phyloP scores from a whole-genome alignment of 306 rosid genomes.

The Cicer bijugum region DNA sequence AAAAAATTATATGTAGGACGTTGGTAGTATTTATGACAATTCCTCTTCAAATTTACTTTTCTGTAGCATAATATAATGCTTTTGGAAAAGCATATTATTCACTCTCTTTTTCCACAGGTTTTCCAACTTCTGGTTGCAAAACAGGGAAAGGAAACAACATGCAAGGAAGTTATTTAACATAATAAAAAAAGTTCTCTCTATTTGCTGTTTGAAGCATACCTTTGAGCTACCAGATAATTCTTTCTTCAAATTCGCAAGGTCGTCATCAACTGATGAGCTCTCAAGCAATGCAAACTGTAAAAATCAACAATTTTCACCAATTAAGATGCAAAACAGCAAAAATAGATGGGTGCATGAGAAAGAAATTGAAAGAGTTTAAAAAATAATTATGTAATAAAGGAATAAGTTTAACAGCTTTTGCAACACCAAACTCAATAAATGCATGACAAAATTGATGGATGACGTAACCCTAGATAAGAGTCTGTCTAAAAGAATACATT shows the following conservation, averaged over 20 bases:
- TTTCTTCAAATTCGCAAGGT: slow-evolving; percentile 74
- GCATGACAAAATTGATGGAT: slow-evolving; percentile 23
- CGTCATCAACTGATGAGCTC: slow-evolving; percentile 88
- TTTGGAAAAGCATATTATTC: slow-evolving; percentile 2
- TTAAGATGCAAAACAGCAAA: slow-evolving; percentile 15
- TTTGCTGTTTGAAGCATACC: slow-evolving; percentile 54
- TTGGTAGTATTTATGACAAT: slow-evolving; percentile 6
- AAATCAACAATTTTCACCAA: slow-evolving; percentile 35
- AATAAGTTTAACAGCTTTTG: slow-evolving; percentile 29
- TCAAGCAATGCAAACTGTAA: slow-evolving; percentile 89
- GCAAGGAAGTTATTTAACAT: slow-evolving; percentile 28
- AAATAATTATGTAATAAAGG: slow-evolving; percentile 15
- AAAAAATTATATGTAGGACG: neutral
- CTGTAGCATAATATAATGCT: slow-evolving; percentile 32
- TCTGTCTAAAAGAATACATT: slow-evolving; percentile 13
- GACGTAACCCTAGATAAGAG: slow-evolving; percentile 22
- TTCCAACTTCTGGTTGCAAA: slow-evolving; percentile 22
- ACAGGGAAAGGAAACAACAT: slow-evolving; percentile 35
- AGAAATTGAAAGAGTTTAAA: slow-evolving; percentile 33
- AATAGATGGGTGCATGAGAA: slow-evolving; percentile 25
- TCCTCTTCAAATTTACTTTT: slow-evolving; percentile 10
- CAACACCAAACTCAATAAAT: slow-evolving; percentile 32
- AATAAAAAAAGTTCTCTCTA: slow-evolving; percentile 3
- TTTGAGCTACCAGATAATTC: slow-evolving; percentile 76
- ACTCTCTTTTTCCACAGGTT: slow-evolving; percentile 7